These are phyloP conservation scores for Tetramitus jugosus DNA, from an alignment of 208 protist species.

Conservation along the genomic window DNA sequence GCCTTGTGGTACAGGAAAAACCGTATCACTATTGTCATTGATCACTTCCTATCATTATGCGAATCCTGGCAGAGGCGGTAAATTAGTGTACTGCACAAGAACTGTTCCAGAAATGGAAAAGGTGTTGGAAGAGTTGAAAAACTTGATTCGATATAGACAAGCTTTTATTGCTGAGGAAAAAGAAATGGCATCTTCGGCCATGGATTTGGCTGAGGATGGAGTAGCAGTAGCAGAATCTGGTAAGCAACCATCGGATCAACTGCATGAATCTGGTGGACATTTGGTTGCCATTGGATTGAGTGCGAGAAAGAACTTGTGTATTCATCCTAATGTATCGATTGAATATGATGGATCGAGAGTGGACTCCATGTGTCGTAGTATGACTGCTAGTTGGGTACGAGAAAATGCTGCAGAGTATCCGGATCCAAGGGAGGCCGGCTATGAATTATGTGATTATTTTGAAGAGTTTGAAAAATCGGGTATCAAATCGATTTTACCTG, in stretches of 20 bases:
- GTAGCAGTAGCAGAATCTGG: background rate
- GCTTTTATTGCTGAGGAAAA: constrained; percentile 39
- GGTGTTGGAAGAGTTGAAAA: constrained; percentile 81
- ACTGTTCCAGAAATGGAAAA: constrained; percentile 97
- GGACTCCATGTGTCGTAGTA: constrained; percentile 77
- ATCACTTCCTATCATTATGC: constrained; percentile 73
- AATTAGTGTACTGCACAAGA: constrained; percentile 98
- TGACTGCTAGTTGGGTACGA: constrained; percentile 84
- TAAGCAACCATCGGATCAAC: no score
- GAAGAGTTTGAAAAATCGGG: constrained; percentile 40
- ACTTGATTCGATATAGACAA: constrained; percentile 61
- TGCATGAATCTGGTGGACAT: background rate
- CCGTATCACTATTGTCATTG: constrained; percentile 94
- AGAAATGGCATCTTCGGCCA: constrained; percentile 58
- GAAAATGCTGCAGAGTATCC: background rate
- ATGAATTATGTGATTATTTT: constrained; percentile 50
- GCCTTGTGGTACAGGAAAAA: constrained; percentile 98
- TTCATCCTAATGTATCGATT: constrained; percentile 66
- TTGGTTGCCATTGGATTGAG: background rate
- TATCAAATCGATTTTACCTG: constrained; percentile 54
- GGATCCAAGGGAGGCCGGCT: background rate
- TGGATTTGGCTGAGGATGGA: constrained; percentile 23
- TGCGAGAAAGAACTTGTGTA: constrained; percentile 77
- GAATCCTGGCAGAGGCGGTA: constrained; percentile 76
- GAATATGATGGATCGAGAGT: constrained; percentile 62